phyloP scores from a whole-genome alignment of 768 basidiomycete genomes.

The Naganishia antarctica region DNA sequence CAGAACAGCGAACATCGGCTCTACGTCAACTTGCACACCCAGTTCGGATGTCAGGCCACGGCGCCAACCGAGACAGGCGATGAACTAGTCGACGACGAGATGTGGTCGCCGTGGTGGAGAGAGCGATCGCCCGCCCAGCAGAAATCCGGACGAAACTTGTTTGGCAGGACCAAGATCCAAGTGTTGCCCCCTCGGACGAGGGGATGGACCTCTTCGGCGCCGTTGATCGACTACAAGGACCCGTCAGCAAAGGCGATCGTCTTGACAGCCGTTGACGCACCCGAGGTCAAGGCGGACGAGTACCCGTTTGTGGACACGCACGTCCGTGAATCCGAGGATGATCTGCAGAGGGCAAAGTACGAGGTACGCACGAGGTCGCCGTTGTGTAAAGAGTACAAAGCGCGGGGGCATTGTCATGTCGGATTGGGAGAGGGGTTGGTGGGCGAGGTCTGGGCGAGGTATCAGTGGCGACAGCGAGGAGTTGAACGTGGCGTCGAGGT shows the following conservation, averaged over 20 bases:
- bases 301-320: not conserved
- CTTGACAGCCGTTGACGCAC: not conserved
- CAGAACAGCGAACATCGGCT: not conserved
- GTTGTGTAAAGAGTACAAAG: not conserved
- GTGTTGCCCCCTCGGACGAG: not conserved
- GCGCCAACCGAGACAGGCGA: not conserved
- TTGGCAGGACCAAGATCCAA: not conserved
- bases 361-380: not conserved
- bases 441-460: conserved; percentile 2
- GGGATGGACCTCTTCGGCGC: not conserved
- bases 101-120: not conserved
- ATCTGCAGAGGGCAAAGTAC: not conserved
- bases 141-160: not conserved
- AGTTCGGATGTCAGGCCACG: not conserved
- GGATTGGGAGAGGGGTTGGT: not conserved
- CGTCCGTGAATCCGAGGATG: not conserved
- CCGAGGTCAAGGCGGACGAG: not conserved
- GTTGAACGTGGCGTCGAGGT: too few relatives aligned
- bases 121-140: not conserved
- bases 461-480: conserved; percentile 1
- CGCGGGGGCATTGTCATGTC: not conserved
- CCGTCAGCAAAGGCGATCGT: conserved; percentile 15
- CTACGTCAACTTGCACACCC: not conserved
- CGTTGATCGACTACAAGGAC: not conserved
- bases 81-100: conserved; percentile 2